phyloP scores from a whole-genome alignment of 208 protist species.

The Trypanosoma scelopori region DNA sequence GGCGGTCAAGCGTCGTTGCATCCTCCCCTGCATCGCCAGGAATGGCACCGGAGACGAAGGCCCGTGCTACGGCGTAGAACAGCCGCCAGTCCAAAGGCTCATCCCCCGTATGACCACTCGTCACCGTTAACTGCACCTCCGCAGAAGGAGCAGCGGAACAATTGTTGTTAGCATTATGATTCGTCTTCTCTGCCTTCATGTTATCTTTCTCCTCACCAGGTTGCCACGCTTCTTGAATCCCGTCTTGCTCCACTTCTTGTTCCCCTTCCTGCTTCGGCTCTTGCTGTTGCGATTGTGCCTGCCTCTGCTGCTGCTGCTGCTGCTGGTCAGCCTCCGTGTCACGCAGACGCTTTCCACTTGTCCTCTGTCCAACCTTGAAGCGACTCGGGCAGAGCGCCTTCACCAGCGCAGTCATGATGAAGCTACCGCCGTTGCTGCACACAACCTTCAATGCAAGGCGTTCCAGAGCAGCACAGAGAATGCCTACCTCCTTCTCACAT shows the following conservation, averaged over 20 bases:
- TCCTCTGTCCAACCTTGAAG: conserved; percentile 19
- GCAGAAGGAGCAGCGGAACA: neutral
- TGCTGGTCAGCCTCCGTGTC: neutral
- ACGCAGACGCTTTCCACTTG: conserved; percentile 24
- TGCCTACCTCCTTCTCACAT: conserved; percentile 49
- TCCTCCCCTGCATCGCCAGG: conserved; percentile 10
- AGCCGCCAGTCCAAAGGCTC: conserved; percentile 55
- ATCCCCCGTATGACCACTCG: conserved; percentile 30
- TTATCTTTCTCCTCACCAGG: conserved; percentile 15
- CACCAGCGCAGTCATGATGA: conserved; percentile 49
- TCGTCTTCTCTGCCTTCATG: neutral
- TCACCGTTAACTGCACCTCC: conserved; percentile 26
- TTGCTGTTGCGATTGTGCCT: conserved; percentile 43
- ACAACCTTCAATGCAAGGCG: conserved; percentile 59
- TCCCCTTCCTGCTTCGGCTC: conserved; percentile 32
- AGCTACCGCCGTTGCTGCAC: conserved; percentile 62
- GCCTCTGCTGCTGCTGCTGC: conserved; percentile 19
- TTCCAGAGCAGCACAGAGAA: conserved; percentile 57
- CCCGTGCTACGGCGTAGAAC: conserved; percentile 58
- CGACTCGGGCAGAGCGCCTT: conserved; percentile 47
- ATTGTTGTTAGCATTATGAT: neutral
- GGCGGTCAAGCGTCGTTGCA: conserved; percentile 21
- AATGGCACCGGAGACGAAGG: conserved; percentile 50
- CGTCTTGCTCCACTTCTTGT: conserved; percentile 10
- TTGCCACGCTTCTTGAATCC: conserved; percentile 31